These are phyloP conservation scores for Phytomonas sp. DNA, from an alignment of 208 protist genomes.

Conservation along the genomic window DNA sequence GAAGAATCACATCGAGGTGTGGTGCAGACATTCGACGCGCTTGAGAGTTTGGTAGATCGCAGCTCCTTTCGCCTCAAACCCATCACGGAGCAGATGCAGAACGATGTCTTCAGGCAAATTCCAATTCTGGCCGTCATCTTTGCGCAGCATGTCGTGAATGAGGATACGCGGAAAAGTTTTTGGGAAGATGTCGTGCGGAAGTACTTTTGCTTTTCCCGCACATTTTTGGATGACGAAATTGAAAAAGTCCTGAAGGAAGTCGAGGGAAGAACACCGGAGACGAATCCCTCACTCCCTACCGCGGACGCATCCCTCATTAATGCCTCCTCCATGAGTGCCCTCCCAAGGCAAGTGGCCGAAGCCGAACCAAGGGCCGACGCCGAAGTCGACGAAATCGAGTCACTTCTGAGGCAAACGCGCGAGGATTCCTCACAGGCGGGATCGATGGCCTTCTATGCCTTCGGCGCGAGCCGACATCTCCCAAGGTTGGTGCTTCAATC, in stretches of 20 bases:
- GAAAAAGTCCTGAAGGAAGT: slow-evolving; percentile 23
- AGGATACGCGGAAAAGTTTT: slow-evolving; percentile 46
- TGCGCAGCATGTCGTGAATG: slow-evolving; percentile 39
- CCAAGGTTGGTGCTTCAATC: background rate
- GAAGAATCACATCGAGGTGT: slow-evolving; percentile 67
- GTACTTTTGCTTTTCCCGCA: slow-evolving; percentile 81
- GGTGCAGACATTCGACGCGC: slow-evolving; percentile 55
- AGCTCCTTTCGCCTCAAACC: slow-evolving; percentile 52
- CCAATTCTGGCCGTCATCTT: slow-evolving; percentile 68
- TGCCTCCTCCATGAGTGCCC: slow-evolving; percentile 33
- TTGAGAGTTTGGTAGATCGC: slow-evolving; percentile 66
- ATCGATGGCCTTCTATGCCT: background rate
- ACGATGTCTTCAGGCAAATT: slow-evolving; percentile 72
- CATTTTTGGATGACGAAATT: slow-evolving; percentile 73
- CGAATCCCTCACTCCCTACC: background rate
- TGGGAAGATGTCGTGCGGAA: slow-evolving; percentile 79
- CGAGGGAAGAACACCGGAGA: background rate
- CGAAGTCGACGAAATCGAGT: slow-evolving; percentile 3
- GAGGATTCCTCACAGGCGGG: background rate
- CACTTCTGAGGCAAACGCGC: background rate
- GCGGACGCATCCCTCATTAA: slow-evolving; percentile 35
- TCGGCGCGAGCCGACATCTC: slow-evolving; percentile 16
- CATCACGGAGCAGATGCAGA: slow-evolving; percentile 76
- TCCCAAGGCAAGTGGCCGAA: slow-evolving; percentile 27
- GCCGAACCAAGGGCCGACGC: background rate